Percentiles rank a stretch among this genome's conserved stretches.
Evolutionary conservation across 2,329 filamentous ascomycete species (phyloP).

Genomic region (Byssochlamys sp.): DNA sequence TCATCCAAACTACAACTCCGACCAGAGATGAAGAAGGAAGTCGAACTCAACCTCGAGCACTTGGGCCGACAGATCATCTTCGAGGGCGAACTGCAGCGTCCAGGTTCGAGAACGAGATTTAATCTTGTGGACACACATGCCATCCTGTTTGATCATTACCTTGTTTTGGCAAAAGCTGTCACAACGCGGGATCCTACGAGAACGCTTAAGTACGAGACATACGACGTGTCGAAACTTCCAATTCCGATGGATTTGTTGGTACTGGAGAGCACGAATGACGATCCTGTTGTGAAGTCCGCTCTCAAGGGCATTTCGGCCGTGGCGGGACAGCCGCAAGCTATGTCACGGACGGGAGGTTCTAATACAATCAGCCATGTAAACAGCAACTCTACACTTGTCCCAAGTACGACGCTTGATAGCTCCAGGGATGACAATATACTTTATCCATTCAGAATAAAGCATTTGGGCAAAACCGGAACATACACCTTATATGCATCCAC

Average conservation of each 20-base stretch:
- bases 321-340: constrained; percentile 39
- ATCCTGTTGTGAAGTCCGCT: constrained; percentile 71
- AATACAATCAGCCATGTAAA: constrained; percentile 51
- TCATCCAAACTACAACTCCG: constrained; percentile 73
- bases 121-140: constrained; percentile 90
- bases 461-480: constrained; percentile 75
- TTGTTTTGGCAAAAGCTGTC: constrained; percentile 77
- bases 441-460: constrained; percentile 91
- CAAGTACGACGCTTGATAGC: constrained; percentile 41
- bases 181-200: constrained; percentile 58
- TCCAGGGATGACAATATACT: constrained; percentile 70
- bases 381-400: constrained; percentile 49
- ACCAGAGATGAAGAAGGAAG: constrained; percentile 71
- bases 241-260: constrained; percentile 95
- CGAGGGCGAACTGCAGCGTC: constrained; percentile 78
- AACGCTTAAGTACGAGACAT: constrained; percentile 66
- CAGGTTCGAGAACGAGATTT: constrained; percentile 77
- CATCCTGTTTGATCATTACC: constrained; percentile 89
- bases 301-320: constrained; percentile 60
- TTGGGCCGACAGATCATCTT: constrained; percentile 83
- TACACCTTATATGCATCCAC: constrained; percentile 83
- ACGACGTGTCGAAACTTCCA: constrained; percentile 86
- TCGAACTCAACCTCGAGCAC: constrained; percentile 82
- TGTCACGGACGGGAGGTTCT: constrained; percentile 34
- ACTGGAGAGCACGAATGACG: constrained; percentile 83